Base-by-base conservation (phyloP, 768 basidiomycete genomes). In the Agaricus blazei region DNA sequence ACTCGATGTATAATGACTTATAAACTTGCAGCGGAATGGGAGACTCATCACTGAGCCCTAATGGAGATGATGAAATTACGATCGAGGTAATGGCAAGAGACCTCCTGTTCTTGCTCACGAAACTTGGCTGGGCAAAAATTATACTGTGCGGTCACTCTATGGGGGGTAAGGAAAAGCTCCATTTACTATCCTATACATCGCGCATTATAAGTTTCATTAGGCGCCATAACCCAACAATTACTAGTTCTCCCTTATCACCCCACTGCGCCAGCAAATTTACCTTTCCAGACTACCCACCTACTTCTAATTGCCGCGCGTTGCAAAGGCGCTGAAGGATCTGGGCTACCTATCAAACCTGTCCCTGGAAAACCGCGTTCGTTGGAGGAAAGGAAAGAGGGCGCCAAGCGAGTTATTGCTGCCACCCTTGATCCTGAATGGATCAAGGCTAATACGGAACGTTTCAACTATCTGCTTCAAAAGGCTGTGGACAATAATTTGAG, bases 121-220 rank as follows among this genome's bases (percentile, higher is more conserved):
- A 61, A 46, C 57, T 81, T 15, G 61, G 65, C 15, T 80, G 78
- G 76, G 70, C 66, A 51, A 63, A 75, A 46, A 55, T 81, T 27
- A 66, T 72, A 7, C 58, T 81, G 7, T 76, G 77, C 51, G 78
- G 77, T 3, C 78, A 72, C 63, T 81, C 79, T 1, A 79, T 81
- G 78, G 79, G 79, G 52, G 79, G 78, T 78, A 59, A 52, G 68
- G 58, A 12, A 24, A 5, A 28, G 29, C 24, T 49, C 23, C 9
- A 34, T 27, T 48, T 9, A 34, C 36, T 14, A 34, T 34, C 11
- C 34, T 7, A 34, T 19, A 12, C 14, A 53, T 9, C 4, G 11
- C 2, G 15, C 19, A 19, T 47, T 15, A 8, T 9, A 49, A 11
- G 4, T 24, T 31, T 14, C 7, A 44, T 3, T 46, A 79, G 77